Evolutionary conservation across 805 yeast genomes (phyloP), one percentile per base, ranked within the genome.

Genomic region (Lachancea waltii): DNA sequence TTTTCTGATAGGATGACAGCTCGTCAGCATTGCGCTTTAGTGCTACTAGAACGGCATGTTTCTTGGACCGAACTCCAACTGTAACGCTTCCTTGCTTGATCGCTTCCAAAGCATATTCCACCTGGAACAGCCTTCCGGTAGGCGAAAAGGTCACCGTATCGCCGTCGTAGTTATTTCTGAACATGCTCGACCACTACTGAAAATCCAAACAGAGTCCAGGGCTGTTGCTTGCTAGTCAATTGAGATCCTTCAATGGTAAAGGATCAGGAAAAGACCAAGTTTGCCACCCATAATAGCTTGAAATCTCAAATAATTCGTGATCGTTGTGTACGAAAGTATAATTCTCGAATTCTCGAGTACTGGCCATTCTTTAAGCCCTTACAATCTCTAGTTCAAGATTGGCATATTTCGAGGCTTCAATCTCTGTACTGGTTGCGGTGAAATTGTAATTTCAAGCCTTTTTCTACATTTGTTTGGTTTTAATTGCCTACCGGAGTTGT

Each of bases 121-220:
- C 98, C 66, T 92, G 98, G 70, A 92, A 92, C 44, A 92, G 70
- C 56, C 98, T 81, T 21, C 98, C 98, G 55, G 95, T 97, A 14
- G 98, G 98, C 23, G 97, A 90, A 67, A 85, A 92, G 10, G 99
- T 92, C 42, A 92, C 95, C 33, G 97, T 81, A 64, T 92, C 99
- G 72, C 95, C 94, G 64, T 92, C 98, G 73, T 92, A 92, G 56
- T 94, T 92, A 68, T 92, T 92, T 74, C 98, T 86, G 62, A 92
- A 92, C 98, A 61, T 61, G 22, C 29, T 27, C 13, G 26, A 11
- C 26, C 13, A 7, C 4, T 7, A 11, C 4, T 11, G 26, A 11
- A 13, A 7, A 13, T 23, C 13, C 13, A 7, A 13, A 11, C 13
- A 23, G n/a, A n/a, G n/a, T n/a, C n/a, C n/a, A n/a, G n/a, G n/a